These are phyloP conservation scores for Phoma sp. DNA, from an alignment of 2,329 filamentous ascomycete species.

Conservation along the genomic window DNA sequence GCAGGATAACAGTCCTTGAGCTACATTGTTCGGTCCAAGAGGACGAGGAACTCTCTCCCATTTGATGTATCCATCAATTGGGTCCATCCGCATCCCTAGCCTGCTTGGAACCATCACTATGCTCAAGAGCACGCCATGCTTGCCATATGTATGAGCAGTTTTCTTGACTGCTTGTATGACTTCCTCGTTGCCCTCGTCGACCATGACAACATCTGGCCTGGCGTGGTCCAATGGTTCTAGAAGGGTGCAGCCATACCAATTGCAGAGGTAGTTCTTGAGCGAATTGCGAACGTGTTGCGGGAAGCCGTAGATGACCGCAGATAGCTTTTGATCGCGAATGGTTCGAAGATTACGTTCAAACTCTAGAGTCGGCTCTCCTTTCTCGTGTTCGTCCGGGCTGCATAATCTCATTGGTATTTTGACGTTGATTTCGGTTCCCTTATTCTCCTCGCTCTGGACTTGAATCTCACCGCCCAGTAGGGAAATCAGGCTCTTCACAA, in stretches of 20 bases:
- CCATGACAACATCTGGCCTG: constrained; percentile 15
- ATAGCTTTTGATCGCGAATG: constrained; percentile 3
- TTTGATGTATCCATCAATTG: constrained; percentile 13
- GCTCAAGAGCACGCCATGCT: constrained; percentile 17
- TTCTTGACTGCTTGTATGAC: constrained; percentile 3
- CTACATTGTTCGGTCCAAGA: constrained; percentile 13
- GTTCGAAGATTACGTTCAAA: neutral
- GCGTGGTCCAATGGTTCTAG: constrained; percentile 9
- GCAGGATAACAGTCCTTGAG: constrained; percentile 5
- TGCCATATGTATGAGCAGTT: constrained; percentile 13
- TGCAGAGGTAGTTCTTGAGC: constrained; percentile 10
- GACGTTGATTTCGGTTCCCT: constrained; percentile 9
- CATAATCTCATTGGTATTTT: constrained; percentile 5
- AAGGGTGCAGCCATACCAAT: constrained; percentile 15
- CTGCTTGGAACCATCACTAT: constrained; percentile 12
- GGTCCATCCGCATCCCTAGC: constrained; percentile 7
- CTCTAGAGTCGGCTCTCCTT: neutral
- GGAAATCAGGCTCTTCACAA: constrained; percentile 26
- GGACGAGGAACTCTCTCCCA: constrained; percentile 16
- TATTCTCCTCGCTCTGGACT: constrained; percentile 11
- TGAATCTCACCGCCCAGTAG: constrained; percentile 24
- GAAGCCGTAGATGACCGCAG: constrained; percentile 15
- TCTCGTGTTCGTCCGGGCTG: neutral
- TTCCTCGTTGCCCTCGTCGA: constrained; percentile 21
- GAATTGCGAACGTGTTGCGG: constrained; percentile 5